Base-by-base conservation (phyloP, 2,329 filamentous ascomycete species). In the Penicillium nordicum region DNA sequence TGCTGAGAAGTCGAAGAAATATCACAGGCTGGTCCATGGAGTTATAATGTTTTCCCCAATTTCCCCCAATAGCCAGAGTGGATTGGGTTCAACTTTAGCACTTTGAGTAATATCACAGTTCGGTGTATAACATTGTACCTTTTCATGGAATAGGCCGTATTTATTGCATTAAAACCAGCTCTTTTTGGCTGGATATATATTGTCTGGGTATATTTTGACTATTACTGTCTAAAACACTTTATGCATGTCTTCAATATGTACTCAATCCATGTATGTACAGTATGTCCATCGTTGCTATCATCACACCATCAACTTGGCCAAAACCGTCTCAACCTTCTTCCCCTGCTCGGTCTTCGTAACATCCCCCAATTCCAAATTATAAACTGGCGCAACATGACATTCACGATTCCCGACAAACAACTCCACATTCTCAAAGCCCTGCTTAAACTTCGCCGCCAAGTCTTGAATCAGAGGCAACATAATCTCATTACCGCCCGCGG, bases 401-500 rank as follows among this genome's bases (percentile, higher is more conserved):
- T 78, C 76, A 12, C 72, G 65, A 18, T 67, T 46, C 1, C 71
- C 75, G 25, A 78, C 60, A 40, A 74, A 71, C 10, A 73, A 62
- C 16, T 74, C 73, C 25, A 69, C 67, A 16, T 66, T 59, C 7
- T 63, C 61, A 58, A 74, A 63, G 21, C 74, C 74, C 32, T 74
- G 70, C 61, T 76, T 74, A 27, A 85, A 72, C 54, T 76, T 80
- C 45, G 70, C 67, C 23, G 73, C 75, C 59, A 85, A 79, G 21
- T 78, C 75, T 47, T 76, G 65, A 48, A 87, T 84, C 14, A 79
- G 75, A 60, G 85, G 84, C 34, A 84, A 69, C 27, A 87, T 59
- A 14, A 85, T 73, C 70, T 87, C 84, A 47, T 80, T 78, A 1
- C 73, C 78, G 0, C 84, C 85, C 1, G 74, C 81, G 59, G 80